A percentile compares a stretch with the other conserved stretches of the same genome.
Evolutionary conservation across 768 basidiomycete genomes (phyloP).

Genomic region (Russula griseocarnosa): DNA sequence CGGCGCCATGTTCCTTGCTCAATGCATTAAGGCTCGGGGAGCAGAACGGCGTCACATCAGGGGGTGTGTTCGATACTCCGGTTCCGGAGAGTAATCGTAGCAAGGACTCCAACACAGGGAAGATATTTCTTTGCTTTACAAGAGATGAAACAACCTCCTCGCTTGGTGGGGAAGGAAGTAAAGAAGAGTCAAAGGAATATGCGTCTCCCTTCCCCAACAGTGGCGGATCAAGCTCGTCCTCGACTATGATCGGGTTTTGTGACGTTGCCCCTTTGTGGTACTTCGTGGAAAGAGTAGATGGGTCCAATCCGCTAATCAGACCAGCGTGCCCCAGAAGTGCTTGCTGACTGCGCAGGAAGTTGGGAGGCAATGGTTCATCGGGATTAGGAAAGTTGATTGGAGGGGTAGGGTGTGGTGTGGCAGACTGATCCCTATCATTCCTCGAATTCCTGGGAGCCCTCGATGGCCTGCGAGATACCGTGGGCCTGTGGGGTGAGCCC

Average conservation of each 20-base stretch:
- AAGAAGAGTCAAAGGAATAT: slow-evolving; percentile 39
- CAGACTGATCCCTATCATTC: slow-evolving; percentile 38
- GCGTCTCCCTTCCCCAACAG: slow-evolving; percentile 29
- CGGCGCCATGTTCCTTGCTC: slow-evolving; percentile 28
- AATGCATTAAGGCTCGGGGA: slow-evolving; percentile 7
- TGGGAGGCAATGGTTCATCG: slow-evolving; percentile 54
- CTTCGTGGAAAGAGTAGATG: slow-evolving; percentile 45
- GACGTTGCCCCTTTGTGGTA: slow-evolving; percentile 50
- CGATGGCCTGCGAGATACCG: slow-evolving; percentile 6
- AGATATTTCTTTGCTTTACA: slow-evolving; percentile 59
- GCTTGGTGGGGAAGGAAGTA: slow-evolving; percentile 48
- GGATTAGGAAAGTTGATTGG: slow-evolving; percentile 62
- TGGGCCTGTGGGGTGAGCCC: slow-evolving; percentile 27
- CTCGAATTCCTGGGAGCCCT: slow-evolving; percentile 30
- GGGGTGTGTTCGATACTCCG: slow-evolving; percentile 6
- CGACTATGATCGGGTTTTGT: slow-evolving; percentile 66
- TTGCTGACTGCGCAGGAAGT: slow-evolving; percentile 71
- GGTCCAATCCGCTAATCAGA: slow-evolving; percentile 60
- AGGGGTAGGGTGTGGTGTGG: slow-evolving; percentile 47
- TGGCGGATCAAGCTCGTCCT: slow-evolving; percentile 48
- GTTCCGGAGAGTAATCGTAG: slow-evolving; percentile 53
- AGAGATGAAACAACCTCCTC: slow-evolving; percentile 59
- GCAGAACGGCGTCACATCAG: not conserved
- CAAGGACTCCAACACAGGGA: slow-evolving; percentile 60
- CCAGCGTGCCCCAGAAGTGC: slow-evolving; percentile 71